Conservation (phyloP, 2,329 filamentous ascomycete genomes). For the Corynespora cassiicola region DNA sequence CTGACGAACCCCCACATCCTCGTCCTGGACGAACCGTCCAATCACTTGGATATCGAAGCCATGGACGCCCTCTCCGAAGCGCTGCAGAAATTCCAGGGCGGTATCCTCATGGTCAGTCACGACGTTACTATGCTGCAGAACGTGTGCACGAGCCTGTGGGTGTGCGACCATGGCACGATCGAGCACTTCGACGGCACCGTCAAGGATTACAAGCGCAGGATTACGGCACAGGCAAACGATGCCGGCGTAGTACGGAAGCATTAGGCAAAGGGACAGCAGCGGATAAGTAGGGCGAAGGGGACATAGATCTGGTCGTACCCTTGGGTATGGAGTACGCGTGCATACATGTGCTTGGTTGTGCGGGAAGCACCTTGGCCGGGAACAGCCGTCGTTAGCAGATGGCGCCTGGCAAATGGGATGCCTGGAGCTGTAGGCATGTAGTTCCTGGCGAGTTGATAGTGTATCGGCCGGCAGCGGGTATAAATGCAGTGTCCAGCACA, state of each 20-base stretch:
- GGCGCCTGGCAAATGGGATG: too few relatives aligned
- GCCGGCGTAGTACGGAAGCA: constrained; percentile 77
- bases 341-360: constrained; percentile 3
- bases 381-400: too few relatives aligned
- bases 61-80: constrained; percentile 95
- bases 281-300: not conserved
- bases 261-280: constrained; percentile 27
- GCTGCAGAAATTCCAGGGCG: constrained; percentile 85
- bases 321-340: constrained; percentile 2
- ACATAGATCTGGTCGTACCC: too few relatives aligned
- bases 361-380: too few relatives aligned
- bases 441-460: too few relatives aligned
- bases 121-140: constrained; percentile 98
- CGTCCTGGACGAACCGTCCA: constrained; percentile 97
- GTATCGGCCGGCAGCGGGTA: too few relatives aligned
- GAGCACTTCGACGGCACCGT: constrained; percentile 97
- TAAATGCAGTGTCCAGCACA: too few relatives aligned
- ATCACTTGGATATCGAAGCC: constrained; percentile 98
- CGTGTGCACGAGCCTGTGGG: constrained; percentile 94
- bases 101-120: constrained; percentile 98
- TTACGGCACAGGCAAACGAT: constrained; percentile 85
- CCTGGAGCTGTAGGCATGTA: too few relatives aligned
- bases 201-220: constrained; percentile 96
- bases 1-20: constrained; percentile 95
- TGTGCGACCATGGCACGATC: constrained; percentile 91